Base-by-base conservation (phyloP, 23 red algal genomes). In the Gracilaria vermiculophylla region DNA sequence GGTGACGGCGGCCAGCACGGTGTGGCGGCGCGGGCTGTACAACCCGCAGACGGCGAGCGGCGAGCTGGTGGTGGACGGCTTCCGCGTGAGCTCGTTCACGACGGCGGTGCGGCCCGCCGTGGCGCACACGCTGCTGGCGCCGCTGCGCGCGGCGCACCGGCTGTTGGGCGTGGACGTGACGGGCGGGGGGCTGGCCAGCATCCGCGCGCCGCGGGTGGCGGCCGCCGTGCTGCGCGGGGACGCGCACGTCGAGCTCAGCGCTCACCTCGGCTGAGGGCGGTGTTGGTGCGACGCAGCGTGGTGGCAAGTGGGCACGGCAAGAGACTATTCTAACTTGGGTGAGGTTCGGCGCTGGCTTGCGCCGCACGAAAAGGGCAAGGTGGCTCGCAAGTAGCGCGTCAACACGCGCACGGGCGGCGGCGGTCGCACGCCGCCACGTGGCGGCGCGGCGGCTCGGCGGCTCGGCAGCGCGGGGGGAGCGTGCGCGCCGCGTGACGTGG, bases 1-100 rank as follows among this genome's bases (percentile, higher is more conserved):
- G 2, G 73, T 78, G 33, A 58, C 1, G 1, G 9, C 32, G 13
- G 40, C 15, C 6, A 5, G 40, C 0, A 35, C 53, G 44, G 73
- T 78, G 42, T 56, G 53, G 73, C 1, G 47, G 42, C 24, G 32
- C 23, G 83, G 83, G 21, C 20, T 88, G 44, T 88, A 77, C 47
- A 88, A 88, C 48, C 83, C 83, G 27, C 66, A 76, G 20, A 88
- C 83, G 2, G 20, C 61, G 21, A 70, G 51, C 39, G 83, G 83
- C 34, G 66, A 88, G 23, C 20, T 88, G 9, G 57, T 88, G 15
- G 83, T 88, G 15, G 83, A 88, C 40, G 83, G 83, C 8, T 71
- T 76, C 20, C 33, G 61, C 6, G 54, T 62, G 34, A 77, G 69
- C 66, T 75, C 29, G 3, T 88, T 77, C 70, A 88, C 83, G 10